Base-by-base conservation (phyloP, 1,284 basidiomycete species). In the Rugosomyces carneus region DNA sequence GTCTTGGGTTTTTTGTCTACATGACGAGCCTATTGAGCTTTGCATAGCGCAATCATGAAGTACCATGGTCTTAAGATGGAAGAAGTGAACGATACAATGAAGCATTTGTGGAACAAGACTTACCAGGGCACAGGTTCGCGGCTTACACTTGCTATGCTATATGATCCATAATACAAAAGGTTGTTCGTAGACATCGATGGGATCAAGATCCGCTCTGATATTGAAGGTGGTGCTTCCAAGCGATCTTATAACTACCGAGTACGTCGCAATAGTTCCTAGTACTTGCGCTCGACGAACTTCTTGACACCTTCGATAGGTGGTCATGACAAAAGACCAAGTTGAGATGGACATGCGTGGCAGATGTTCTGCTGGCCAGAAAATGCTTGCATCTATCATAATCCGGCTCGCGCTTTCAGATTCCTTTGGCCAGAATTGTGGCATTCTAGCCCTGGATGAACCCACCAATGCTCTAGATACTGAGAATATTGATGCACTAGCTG, bases 291-390 rank as follows among this genome's bases (percentile, higher is more conserved):
- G 29, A 43, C 40, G 42, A 43, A 39, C 47, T 53, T 51, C 57
- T 68, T 37, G 69, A 38, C 50, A 27, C 47, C 37, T 47, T 32
- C 35, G 21, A 49, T 57, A 93, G 89, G 90, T 96, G 41, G 93
- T 96, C 53, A 99, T 99, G 95, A 89, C 89, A 50, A 99, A 98
- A 70, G 94, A 98, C 62, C 87, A 93, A 59, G 93, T 97, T 1
- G 95, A 99, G 67, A 94, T 99, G 84, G 95, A 99, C 64, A 99
- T 99, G 95, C 85, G 95, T 49, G 96, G 96, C 21, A 83, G 96
- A 50, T 99, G 96, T 66, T 94, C 90, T 16, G 96, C 96, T 0
- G 96, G 96, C 0, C 96, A 99, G 66, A 99, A 99, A 69, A 97
- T 98, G 75, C 71, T 99, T 48, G 96, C 96, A 21, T 96, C 92